phyloP scores from a whole-genome alignment of 805 yeast species.

The Naumovozyma dairenensis region DNA sequence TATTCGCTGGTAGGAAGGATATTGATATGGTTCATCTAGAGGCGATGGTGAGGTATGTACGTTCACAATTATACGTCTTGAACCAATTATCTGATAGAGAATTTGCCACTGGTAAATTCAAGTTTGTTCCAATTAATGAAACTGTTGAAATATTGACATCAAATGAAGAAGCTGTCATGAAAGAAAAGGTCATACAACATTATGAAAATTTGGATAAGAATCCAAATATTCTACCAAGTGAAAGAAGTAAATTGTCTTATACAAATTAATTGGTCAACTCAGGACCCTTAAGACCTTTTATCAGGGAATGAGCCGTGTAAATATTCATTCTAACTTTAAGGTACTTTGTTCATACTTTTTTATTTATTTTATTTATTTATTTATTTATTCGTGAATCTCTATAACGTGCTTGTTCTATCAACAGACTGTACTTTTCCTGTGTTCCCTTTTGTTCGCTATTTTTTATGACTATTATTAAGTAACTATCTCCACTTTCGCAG shows the following conservation, averaged over 20 bases:
- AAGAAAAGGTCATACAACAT: conserved; percentile 39
- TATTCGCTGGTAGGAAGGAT: conserved; percentile 76
- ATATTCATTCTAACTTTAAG: too few relatives aligned
- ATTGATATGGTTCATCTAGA: conserved; percentile 78
- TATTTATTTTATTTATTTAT: too few relatives aligned
- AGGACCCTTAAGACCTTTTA: too few relatives aligned
- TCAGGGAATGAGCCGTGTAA: too few relatives aligned
- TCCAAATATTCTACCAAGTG: conserved; percentile 47
- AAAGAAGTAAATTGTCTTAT: conserved; percentile 40
- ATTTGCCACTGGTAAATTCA: conserved; percentile 83
- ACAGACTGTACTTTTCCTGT: too few relatives aligned
- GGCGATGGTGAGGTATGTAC: conserved; percentile 79
- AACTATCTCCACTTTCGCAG: conserved; percentile 7
- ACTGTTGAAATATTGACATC: conserved; percentile 62
- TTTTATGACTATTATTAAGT: too few relatives aligned
- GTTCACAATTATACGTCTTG: conserved; percentile 82
- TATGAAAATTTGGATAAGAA: conserved; percentile 40
- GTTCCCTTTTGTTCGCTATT: too few relatives aligned
- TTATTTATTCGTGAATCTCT: too few relatives aligned
- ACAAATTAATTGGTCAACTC: conserved; percentile 38
- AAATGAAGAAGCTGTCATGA: conserved; percentile 50
- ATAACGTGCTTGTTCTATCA: too few relatives aligned
- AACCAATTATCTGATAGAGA: conserved; percentile 82
- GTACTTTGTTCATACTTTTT: too few relatives aligned
- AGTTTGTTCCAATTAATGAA: conserved; percentile 73